These are phyloP conservation scores for Eimeria brunetti DNA, from an alignment of 169 alveolate species.

Conservation along the genomic window DNA sequence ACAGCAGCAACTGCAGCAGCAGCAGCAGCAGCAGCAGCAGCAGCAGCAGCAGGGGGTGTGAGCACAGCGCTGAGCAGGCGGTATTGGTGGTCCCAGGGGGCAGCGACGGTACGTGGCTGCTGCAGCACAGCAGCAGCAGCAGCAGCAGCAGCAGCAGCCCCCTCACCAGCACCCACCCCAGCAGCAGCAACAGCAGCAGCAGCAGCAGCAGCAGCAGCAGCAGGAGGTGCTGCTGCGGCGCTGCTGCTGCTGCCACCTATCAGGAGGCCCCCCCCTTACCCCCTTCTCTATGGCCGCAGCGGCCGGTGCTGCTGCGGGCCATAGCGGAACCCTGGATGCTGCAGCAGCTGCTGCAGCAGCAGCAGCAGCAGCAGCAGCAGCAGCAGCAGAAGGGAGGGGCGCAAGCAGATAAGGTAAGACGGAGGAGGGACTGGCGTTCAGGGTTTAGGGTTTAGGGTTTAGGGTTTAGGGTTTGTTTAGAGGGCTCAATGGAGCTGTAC, in stretches of 20 bases:
- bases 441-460: constrained; percentile 29
- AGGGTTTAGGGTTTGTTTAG: too few relatives aligned
- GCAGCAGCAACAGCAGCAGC: background rate
- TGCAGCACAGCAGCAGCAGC: too few relatives aligned
- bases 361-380: background rate
- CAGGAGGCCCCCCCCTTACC: constrained; percentile 27
- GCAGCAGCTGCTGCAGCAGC: constrained; percentile 23
- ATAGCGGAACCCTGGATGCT: constrained; percentile 63
- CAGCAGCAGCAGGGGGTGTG: background rate
- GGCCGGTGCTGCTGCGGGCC: constrained; percentile 68
- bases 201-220: constrained; percentile 24
- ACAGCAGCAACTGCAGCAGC: constrained; percentile 21
- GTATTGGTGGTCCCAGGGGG: background rate
- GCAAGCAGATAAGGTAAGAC: background rate
- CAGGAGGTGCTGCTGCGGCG: background rate
- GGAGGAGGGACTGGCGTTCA: background rate
- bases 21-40: constrained; percentile 35
- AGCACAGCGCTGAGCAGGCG: background rate
- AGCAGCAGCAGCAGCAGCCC: too few relatives aligned
- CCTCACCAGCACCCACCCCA: too few relatives aligned
- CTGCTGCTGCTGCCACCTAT: background rate
- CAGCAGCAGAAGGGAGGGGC: background rate
- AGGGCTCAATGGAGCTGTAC: background rate
- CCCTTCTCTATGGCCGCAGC: constrained; percentile 33
- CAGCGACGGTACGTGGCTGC: background rate